Percentiles rank a stretch among this genome's conserved stretches.
These are phyloP conservation scores for Rhinocladiella mackenziei DNA, from an alignment of 2,329 filamentous ascomycete species.

Conservation along the genomic window DNA sequence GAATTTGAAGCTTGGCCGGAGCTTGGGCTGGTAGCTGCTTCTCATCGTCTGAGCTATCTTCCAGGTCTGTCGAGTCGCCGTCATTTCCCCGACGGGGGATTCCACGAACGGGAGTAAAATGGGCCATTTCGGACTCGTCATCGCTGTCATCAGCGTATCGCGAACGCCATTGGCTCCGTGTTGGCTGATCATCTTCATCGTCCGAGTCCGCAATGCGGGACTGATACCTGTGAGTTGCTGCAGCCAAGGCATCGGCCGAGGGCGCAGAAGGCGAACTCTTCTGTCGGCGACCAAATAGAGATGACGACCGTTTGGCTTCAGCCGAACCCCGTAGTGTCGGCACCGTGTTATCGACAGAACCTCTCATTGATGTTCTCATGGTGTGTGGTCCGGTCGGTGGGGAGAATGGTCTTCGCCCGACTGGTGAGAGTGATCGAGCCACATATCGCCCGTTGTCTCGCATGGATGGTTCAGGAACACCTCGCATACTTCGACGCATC, in stretches of 20 bases:
- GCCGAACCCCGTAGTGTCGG: conserved; percentile 26
- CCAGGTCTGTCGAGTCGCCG: conserved; percentile 59
- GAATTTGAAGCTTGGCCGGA: conserved; percentile 27
- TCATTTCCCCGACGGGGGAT: conserved; percentile 58
- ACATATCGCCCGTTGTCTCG: conserved; percentile 54
- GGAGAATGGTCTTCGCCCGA: conserved; percentile 48
- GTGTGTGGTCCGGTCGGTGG: conserved; percentile 40
- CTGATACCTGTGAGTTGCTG: conserved; percentile 32
- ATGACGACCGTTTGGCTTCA: conserved; percentile 38
- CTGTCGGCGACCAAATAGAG: conserved; percentile 36
- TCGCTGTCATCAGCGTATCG: conserved; percentile 72
- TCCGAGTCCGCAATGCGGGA: conserved; percentile 59
- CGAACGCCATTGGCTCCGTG: conserved; percentile 45
- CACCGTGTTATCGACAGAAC: conserved; percentile 43
- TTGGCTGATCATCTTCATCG: conserved; percentile 51
- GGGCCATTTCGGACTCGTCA: conserved; percentile 55
- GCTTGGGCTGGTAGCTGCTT: conserved; percentile 27
- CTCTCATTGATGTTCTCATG: conserved; percentile 47
- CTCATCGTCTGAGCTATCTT: conserved; percentile 57
- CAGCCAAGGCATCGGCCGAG: conserved; percentile 28
- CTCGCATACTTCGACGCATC: conserved; percentile 72
- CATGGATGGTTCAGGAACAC: conserved; percentile 37
- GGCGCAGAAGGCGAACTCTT: conserved; percentile 35
- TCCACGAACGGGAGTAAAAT: conserved; percentile 54
- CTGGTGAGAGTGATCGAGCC: conserved; percentile 65